A percentile compares a stretch with the other conserved stretches of the same genome.
Conservation (phyloP, 2,329 filamentous ascomycete genomes). For the Trichoderma semiorbis region DNA sequence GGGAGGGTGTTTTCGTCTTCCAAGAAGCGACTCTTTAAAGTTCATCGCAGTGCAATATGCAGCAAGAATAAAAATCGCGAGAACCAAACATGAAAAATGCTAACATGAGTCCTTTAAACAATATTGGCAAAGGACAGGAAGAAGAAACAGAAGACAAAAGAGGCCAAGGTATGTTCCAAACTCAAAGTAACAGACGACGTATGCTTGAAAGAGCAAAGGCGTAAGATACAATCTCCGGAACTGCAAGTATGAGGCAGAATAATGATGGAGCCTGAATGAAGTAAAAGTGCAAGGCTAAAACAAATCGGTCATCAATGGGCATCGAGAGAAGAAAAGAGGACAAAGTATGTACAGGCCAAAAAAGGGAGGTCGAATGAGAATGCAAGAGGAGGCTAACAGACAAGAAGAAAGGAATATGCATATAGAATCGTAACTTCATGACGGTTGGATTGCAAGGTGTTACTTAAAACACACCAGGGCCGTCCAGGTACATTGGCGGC, state of each 20-base stretch:
- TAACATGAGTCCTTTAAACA: background rate
- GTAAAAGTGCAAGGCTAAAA: background rate
- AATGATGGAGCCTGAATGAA: background rate
- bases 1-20: background rate
- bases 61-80: background rate
- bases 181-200: background rate
- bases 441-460: background rate
- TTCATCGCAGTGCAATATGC: background rate
- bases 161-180: background rate
- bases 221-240: background rate
- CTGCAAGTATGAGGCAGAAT: background rate
- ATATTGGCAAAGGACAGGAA: background rate
- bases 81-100: background rate
- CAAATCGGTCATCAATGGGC: background rate
- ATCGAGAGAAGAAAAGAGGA: background rate
- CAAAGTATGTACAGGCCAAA: constrained; percentile 1
- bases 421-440: constrained; percentile 11
- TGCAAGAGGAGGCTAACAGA: background rate
- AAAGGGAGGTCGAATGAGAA: background rate
- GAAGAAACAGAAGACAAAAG: background rate
- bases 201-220: background rate
- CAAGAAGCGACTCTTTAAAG: background rate
- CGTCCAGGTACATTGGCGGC: constrained; percentile 20
- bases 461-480: constrained; percentile 25
- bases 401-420: background rate